Base-by-base conservation (phyloP, 2,329 filamentous ascomycete species). In the Fusarium devonianum region DNA sequence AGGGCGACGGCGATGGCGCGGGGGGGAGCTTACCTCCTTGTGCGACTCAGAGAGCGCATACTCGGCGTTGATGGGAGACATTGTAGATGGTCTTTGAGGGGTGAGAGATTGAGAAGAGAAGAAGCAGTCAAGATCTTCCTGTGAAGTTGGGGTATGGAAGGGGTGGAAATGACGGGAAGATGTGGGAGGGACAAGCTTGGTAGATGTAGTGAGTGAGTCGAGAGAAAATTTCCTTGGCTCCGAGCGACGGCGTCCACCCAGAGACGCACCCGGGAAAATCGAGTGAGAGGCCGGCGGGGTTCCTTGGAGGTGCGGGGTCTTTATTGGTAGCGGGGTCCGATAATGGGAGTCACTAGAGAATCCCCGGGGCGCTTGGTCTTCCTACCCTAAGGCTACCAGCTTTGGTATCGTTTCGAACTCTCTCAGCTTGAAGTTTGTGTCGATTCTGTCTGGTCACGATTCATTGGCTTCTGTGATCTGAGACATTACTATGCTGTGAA, bases 41-140 rank as follows among this genome's bases (percentile, higher is more conserved):
- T 82, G 80, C 66, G 76, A 67, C 67, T 76, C 71, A 43, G 79
- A 75, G 66, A 83, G 75, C 62, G 80, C 77, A 71, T 83, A 83
- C 56, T 76, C 73, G 52, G 75, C 67, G 63, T 69, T 71, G 64
- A 67, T 68, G 56, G 71, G 53, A 66, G 73, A 67, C 75, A 78
- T 78, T 68, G 58, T 70, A 63, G 60, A 44, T 62, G 49, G 29
- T 37, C 49, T 53, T 46, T 55, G 29, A 35, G 29, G 46, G 47
- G 45, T 41, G 26, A 17, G 49, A 29, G 33, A 42, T 35, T 38
- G 40, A 38, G 32, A 34, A 39, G 36, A 30, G 30, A 34, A 45
- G 35, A 47, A 33, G 35, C 35, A 40, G 26, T 47, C 22, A 40
- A 34, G 43, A 32, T 47, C 48, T 59, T 56, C 37, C 50, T 59